Percentiles rank a stretch among this genome's conserved stretches.
Conservation (phyloP, 768 basidiomycete species). For the Fomitopsis serialis region DNA sequence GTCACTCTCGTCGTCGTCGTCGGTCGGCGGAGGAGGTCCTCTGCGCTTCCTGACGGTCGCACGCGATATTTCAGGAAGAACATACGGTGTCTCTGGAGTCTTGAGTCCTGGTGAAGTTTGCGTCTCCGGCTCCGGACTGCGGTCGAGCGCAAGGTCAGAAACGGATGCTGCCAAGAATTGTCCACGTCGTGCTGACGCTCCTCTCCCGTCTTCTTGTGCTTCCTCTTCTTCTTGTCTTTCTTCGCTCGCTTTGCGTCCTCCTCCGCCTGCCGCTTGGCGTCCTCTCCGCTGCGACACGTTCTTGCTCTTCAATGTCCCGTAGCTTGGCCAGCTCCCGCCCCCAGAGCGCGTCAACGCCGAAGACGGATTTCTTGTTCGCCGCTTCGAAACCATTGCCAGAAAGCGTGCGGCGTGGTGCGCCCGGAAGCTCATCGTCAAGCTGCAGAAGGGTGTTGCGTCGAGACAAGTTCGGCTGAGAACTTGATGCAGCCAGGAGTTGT, state of each 20-base stretch:
- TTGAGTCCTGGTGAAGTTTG: slow-evolving; percentile 4
- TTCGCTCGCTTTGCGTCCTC: slow-evolving; percentile 32
- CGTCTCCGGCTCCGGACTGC: not conserved
- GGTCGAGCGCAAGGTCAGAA: not conserved
- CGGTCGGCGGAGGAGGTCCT: slow-evolving; percentile 26
- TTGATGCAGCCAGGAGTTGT: slow-evolving; percentile 40
- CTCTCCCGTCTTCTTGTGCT: slow-evolving; percentile 29
- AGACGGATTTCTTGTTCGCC: slow-evolving; percentile 62
- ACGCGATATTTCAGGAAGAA: slow-evolving; percentile 32
- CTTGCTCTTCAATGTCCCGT: slow-evolving; percentile 66
- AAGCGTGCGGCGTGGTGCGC: slow-evolving; percentile 26
- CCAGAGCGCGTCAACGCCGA: slow-evolving; percentile 93
- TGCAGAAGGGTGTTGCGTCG: slow-evolving; percentile 59
- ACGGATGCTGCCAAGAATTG: not conserved
- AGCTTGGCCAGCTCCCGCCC: slow-evolving; percentile 82
- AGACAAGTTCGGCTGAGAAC: slow-evolving; percentile 33
- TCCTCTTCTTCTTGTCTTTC: slow-evolving; percentile 39
- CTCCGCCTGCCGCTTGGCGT: slow-evolving; percentile 39
- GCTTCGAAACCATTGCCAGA: slow-evolving; percentile 18
- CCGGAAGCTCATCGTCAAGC: slow-evolving; percentile 47
- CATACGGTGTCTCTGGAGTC: slow-evolving; percentile 15
- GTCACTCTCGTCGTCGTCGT: slow-evolving; percentile 51
- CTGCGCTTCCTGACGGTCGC: slow-evolving; percentile 24
- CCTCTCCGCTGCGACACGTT: slow-evolving; percentile 52
- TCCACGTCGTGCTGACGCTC: not conserved